Evolutionary conservation across 345 rosid genomes (phyloP), one percentile per base, ranked within the genome.

Genomic region (Brassica carinata): DNA sequence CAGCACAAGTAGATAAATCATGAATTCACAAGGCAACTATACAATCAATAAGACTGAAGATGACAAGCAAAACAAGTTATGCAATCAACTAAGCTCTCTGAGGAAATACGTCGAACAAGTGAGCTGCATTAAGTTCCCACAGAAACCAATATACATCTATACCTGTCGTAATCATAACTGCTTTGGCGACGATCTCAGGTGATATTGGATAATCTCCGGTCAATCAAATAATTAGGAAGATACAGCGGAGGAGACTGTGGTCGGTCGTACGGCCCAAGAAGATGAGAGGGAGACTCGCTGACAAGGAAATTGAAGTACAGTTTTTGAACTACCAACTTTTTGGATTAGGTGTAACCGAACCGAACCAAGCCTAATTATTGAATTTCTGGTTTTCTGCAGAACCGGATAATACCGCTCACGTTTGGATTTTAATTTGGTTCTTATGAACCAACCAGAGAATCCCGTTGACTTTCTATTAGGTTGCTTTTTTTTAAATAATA

Each of bases 21-120:
- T 23, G 26, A 23, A 23, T 23, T 23, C 26, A 23, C 26, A 23
- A 23, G 26, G 1, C 0, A 19, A 23, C n/a, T n/a, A n/a, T n/a
- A n/a, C n/a, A n/a, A n/a, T n/a, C n/a, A n/a, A n/a, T n/a, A n/a
- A n/a, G n/a, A n/a, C n/a, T n/a, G n/a, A n/a, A n/a, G n/a, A n/a
- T n/a, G n/a, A n/a, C n/a, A n/a, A n/a, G n/a, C n/a, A n/a, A n/a
- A n/a, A n/a, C n/a, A n/a, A n/a, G n/a, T n/a, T n/a, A n/a, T n/a
- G n/a, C n/a, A n/a, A n/a, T n/a, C n/a, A n/a, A n/a, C n/a, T n/a
- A n/a, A n/a, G n/a, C 59, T 77, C 81, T 78, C 8, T 67, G 77
- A 38, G 79, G 71, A 79, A 77, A 76, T 77, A 63, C 77, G 72
- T 71, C 86, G 69, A 83, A 81, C 86, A 77, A 3, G 14, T 70